Percentiles rank a stretch among this genome's conserved stretches.
These are phyloP conservation scores for Rosa chinensis DNA, from an alignment of 306 rosid species.

Conservation along the genomic window DNA sequence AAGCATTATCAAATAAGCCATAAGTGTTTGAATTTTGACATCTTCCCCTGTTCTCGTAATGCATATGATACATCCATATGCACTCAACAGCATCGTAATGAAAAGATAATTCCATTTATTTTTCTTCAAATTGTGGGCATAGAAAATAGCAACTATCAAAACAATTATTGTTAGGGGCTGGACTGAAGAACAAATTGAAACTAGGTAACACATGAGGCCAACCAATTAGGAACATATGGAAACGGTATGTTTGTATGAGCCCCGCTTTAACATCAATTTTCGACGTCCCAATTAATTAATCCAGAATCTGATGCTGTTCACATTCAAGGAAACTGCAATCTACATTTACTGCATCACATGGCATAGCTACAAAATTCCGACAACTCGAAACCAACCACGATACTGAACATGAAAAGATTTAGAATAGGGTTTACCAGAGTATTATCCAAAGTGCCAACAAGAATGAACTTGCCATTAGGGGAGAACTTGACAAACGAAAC, in stretches of 20 bases:
- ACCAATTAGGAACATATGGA: background rate
- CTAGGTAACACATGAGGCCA: background rate
- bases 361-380: background rate
- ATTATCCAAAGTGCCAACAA: constrained; percentile 93
- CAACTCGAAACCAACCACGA: background rate
- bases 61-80: background rate
- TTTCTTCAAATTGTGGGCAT: background rate
- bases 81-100: background rate
- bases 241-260: background rate
- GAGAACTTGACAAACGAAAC: constrained; percentile 92
- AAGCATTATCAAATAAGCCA: background rate
- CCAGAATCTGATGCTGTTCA: background rate
- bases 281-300: background rate
- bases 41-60: background rate
- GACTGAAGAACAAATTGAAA: background rate
- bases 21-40: background rate
- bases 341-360: background rate
- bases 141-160: background rate
- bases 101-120: background rate
- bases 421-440: constrained; percentile 51
- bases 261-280: background rate
- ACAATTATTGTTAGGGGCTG: background rate
- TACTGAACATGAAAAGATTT: background rate
- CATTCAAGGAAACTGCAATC: background rate
- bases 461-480: constrained; percentile 81